Percentiles rank a stretch among this genome's conserved stretches.
These are phyloP conservation scores for Cicer judaicum DNA, from an alignment of 306 rosid species.

Conservation along the genomic window DNA sequence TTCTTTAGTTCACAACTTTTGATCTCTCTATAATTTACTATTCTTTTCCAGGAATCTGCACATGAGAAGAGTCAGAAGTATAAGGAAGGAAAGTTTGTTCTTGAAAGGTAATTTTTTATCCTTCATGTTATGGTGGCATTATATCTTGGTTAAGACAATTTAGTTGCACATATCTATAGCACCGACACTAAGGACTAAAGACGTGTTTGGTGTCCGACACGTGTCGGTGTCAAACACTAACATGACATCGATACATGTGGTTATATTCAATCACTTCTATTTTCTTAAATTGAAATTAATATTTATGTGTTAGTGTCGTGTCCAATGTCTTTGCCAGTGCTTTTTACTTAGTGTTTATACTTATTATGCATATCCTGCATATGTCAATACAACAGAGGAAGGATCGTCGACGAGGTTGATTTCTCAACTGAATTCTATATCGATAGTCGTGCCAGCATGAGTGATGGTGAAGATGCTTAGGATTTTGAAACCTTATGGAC, in stretches of 20 bases:
- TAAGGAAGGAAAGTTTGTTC: slow-evolving; percentile 92
- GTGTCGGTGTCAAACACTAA: too few relatives aligned
- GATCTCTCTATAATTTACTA: slow-evolving; percentile 6
- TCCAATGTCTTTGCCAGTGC: too few relatives aligned
- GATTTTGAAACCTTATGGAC: slow-evolving; percentile 19
- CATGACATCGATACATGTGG: too few relatives aligned
- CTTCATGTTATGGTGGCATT: not conserved
- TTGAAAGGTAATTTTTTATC: slow-evolving; percentile 69
- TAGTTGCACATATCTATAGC: not conserved
- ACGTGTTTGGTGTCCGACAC: too few relatives aligned
- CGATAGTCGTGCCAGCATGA: slow-evolving; percentile 60
- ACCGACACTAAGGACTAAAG: too few relatives aligned
- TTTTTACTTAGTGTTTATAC: slow-evolving; percentile 11
- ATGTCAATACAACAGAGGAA: slow-evolving; percentile 57
- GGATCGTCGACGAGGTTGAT: slow-evolving; percentile 75
- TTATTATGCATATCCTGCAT: slow-evolving; percentile 25
- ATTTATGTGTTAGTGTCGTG: too few relatives aligned
- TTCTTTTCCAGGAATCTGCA: slow-evolving; percentile 66
- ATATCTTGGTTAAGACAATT: slow-evolving; percentile 26
- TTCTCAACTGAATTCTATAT: slow-evolving; percentile 66
- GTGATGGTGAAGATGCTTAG: slow-evolving; percentile 78
- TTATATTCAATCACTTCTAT: too few relatives aligned
- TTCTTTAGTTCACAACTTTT: slow-evolving; percentile 17
- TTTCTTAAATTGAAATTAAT: too few relatives aligned
- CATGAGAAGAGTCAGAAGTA: slow-evolving; percentile 86